Conservation (phyloP, 139 green algal genomes). For the Auxenochlorella pyrenoidosa region DNA sequence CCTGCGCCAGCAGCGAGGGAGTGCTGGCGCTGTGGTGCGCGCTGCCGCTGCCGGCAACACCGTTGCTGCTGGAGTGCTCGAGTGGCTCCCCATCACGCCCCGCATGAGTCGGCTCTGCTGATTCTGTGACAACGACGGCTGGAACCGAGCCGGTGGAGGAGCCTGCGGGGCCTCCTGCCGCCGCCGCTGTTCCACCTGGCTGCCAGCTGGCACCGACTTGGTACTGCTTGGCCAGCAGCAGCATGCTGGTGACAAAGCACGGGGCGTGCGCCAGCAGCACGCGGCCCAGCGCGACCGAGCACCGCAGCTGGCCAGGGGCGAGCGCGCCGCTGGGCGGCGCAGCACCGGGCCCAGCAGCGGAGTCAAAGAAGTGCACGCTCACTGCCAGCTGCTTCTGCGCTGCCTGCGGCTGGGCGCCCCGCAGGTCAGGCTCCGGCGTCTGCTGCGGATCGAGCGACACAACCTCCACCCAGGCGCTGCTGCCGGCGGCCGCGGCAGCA, state of each 20-base stretch:
- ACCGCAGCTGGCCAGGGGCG: slow-evolving; percentile 1
- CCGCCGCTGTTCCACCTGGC: too few relatives aligned
- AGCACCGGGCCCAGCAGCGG: neutral
- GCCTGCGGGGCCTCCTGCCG: neutral
- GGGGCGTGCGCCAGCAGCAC: slow-evolving; percentile 17
- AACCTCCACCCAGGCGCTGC: slow-evolving; percentile 25
- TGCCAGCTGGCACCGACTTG: neutral
- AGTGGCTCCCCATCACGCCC: neutral
- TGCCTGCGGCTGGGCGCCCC: neutral
- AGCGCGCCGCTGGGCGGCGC: too few relatives aligned
- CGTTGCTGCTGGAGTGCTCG: neutral
- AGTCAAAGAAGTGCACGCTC: neutral
- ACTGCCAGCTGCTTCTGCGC: neutral
- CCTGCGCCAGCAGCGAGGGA: neutral
- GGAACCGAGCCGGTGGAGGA: too few relatives aligned
- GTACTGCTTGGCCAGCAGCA: slow-evolving; percentile 6
- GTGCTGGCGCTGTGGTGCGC: neutral
- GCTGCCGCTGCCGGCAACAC: neutral
- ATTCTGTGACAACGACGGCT: neutral
- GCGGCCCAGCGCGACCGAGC: neutral
- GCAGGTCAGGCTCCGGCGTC: neutral
- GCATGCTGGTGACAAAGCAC: neutral
- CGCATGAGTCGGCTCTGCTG: neutral
- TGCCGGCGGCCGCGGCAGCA: slow-evolving; percentile 5
- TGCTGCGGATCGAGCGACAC: slow-evolving; percentile 5